phyloP scores from a whole-genome alignment of 2,329 filamentous ascomycete genomes.

The Didymella lethalis region DNA sequence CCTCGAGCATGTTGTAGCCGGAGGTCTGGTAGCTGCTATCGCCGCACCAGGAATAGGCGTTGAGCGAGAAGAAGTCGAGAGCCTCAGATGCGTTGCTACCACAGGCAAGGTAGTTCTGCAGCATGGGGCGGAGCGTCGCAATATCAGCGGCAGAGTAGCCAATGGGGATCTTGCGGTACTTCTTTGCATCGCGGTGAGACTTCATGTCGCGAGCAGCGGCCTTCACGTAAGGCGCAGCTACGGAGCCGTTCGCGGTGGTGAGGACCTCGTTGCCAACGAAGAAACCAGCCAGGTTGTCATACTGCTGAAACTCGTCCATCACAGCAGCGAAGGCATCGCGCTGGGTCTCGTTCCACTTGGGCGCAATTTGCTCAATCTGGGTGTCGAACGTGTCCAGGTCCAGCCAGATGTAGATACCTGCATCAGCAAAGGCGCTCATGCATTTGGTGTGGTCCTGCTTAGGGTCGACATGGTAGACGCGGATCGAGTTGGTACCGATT shows the following conservation, averaged over 20 bases:
- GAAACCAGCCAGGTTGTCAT: conserved; percentile 77
- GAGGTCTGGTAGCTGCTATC: conserved; percentile 63
- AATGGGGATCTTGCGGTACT: conserved; percentile 81
- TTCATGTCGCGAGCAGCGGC: conserved; percentile 83
- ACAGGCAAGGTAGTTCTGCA: conserved; percentile 80
- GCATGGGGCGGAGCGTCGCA: conserved; percentile 69
- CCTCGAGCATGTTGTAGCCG: conserved; percentile 74
- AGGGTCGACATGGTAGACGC: conserved; percentile 86
- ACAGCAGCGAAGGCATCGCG: conserved; percentile 72
- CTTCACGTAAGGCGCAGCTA: conserved; percentile 82
- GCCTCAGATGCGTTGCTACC: conserved; percentile 71
- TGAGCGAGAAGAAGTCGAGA: conserved; percentile 84
- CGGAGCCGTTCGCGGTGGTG: conserved; percentile 62
- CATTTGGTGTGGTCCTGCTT: conserved; percentile 75
- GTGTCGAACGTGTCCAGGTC: conserved; percentile 77
- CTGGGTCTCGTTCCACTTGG: conserved; percentile 77
- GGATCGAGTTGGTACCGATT: conserved; percentile 82
- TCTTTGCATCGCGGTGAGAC: conserved; percentile 76
- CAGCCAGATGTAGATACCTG: conserved; percentile 76
- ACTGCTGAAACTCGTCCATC: conserved; percentile 78
- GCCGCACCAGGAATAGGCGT: conserved; percentile 75
- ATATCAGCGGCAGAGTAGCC: conserved; percentile 92
- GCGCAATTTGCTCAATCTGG: conserved; percentile 69
- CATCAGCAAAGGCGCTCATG: conserved; percentile 80
- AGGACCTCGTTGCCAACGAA: conserved; percentile 90